A percentile compares a stretch with the other conserved stretches of the same genome.
phyloP scores from a whole-genome alignment of 2,329 filamentous ascomycete species.

The Mariannaea elegans region DNA sequence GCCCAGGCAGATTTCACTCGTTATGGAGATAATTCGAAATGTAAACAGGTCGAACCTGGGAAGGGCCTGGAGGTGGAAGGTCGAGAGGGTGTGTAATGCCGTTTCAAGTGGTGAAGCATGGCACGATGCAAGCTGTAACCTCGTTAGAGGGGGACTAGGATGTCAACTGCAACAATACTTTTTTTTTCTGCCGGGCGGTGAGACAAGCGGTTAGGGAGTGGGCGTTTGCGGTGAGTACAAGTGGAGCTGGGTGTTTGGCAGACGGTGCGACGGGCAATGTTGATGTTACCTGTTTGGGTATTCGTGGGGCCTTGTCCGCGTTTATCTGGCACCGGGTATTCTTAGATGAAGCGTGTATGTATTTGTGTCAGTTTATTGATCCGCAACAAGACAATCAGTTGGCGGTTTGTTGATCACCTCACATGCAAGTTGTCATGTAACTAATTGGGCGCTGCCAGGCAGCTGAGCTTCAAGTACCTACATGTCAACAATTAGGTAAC shows the following conservation, averaged over 20 bases:
- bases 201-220: constrained; percentile 7
- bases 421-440: too few relatives aligned
- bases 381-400: too few relatives aligned
- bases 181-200: constrained; percentile 48
- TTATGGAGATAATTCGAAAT: not conserved
- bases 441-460: too few relatives aligned
- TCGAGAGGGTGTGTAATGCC: constrained; percentile 4
- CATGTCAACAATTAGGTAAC: too few relatives aligned
- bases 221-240: constrained; percentile 10
- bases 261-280: constrained; percentile 11
- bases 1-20: constrained; percentile 10
- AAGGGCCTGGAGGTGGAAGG: not conserved
- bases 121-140: constrained; percentile 25
- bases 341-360: too few relatives aligned
- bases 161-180: constrained; percentile 32
- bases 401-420: too few relatives aligned
- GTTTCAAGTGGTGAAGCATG: constrained; percentile 16
- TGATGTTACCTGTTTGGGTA: constrained; percentile 32
- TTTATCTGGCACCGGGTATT: too few relatives aligned
- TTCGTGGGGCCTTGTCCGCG: constrained; percentile 13
- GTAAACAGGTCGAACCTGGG: not conserved
- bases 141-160: constrained; percentile 5
- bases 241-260: constrained; percentile 16
- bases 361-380: too few relatives aligned
- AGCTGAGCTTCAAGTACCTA: too few relatives aligned